Evolutionary conservation across 306 rosid species (phyloP).

Genomic region (Citrullus mucosospermus): DNA sequence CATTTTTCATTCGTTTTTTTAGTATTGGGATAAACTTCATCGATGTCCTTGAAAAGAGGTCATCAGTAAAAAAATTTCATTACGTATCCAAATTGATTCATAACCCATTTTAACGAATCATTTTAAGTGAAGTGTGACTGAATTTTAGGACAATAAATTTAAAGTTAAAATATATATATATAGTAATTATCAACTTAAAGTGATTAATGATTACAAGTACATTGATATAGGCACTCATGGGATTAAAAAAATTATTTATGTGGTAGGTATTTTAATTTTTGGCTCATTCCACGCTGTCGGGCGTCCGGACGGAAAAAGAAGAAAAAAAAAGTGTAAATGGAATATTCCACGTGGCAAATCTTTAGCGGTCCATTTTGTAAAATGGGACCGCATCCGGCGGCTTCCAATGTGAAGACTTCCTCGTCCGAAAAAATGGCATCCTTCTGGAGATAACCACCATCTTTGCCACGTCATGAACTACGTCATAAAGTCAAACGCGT

Average conservation of each 20-base stretch:
- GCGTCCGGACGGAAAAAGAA: background rate
- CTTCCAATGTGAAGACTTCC: background rate
- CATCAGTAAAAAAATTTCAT: too few species aligned
- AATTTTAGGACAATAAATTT: too few species aligned
- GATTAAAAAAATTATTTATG: too few species aligned
- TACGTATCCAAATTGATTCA: too few species aligned
- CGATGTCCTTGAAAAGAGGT: too few species aligned
- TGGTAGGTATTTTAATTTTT: background rate
- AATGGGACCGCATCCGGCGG: background rate
- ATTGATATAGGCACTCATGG: background rate
- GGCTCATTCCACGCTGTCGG: background rate
- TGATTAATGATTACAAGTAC: too few species aligned
- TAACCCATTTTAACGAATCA: too few species aligned
- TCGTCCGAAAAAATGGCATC: background rate
- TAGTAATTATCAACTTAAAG: too few species aligned
- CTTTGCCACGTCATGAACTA: background rate
- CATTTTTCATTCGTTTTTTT: too few species aligned
- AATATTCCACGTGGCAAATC: slow-evolving; percentile 28
- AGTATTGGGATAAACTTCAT: too few species aligned
- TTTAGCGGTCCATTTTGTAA: background rate
- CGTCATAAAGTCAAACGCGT: background rate
- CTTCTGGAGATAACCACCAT: background rate
- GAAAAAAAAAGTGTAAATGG: background rate
- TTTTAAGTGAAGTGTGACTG: too few species aligned
- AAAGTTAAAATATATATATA: too few species aligned